phyloP scores from a whole-genome alignment of 805 yeast genomes.

The Suhomyces tanzawaensis region DNA sequence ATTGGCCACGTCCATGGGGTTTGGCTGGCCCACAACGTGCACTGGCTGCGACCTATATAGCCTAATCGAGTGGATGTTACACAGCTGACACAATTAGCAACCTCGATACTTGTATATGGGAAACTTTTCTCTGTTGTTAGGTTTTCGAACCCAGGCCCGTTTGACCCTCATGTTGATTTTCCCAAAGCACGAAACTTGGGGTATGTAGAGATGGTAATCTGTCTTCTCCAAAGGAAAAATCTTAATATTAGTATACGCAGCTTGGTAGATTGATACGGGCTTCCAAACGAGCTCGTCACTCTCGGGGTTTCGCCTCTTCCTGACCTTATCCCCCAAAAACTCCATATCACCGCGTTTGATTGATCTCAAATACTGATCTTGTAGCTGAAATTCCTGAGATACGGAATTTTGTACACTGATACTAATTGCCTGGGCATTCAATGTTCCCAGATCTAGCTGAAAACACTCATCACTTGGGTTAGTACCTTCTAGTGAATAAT shows the following conservation, averaged over 20 bases:
- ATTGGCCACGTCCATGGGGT: not conserved
- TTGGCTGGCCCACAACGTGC: too few species aligned
- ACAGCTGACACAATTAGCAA: too few species aligned
- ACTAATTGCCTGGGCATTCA: slow-evolving; percentile 13
- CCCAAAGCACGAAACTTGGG: slow-evolving; percentile 36
- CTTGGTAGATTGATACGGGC: slow-evolving; percentile 29
- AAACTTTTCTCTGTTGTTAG: slow-evolving; percentile 4
- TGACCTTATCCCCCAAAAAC: not conserved
- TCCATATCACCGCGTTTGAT: not conserved
- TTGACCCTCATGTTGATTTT: slow-evolving; percentile 38
- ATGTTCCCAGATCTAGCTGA: not conserved
- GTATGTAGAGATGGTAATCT: slow-evolving; percentile 27
- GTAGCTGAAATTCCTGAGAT: slow-evolving; percentile 14
- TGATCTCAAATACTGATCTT: slow-evolving; percentile 11
- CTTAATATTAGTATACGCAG: slow-evolving; percentile 32
- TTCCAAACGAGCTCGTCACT: slow-evolving; percentile 20
- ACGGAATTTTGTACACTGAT: slow-evolving; percentile 13
- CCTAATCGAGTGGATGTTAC: too few species aligned
- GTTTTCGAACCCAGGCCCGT: slow-evolving; percentile 37
- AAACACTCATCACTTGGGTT: not conserved
- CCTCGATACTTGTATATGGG: not conserved
- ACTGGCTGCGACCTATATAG: too few species aligned
- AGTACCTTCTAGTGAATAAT: not conserved
- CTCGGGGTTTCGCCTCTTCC: slow-evolving; percentile 8
- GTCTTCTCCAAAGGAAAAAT: slow-evolving; percentile 26